Percentiles rank a stretch among this genome's conserved stretches.
Evolutionary conservation across 305 asterid species (phyloP).

Genomic region (Striga hermonthica): DNA sequence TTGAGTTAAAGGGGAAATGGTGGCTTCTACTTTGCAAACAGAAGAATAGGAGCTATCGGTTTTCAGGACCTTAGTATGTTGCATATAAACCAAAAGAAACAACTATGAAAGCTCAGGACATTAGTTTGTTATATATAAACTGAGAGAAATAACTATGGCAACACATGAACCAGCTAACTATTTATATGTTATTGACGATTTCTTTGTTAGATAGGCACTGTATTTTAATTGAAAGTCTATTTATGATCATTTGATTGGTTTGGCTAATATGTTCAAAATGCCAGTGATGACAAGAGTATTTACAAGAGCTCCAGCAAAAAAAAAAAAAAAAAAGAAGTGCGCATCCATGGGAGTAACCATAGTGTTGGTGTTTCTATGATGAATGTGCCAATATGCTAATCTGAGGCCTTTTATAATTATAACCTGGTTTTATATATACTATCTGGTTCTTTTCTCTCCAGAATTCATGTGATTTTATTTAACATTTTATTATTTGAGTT

Average conservation of each 20-base stretch:
- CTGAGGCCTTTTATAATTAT: conserved; percentile 39
- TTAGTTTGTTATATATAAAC: not conserved
- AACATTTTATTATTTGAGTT: not conserved
- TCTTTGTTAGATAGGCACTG: not conserved
- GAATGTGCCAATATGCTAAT: conserved; percentile 53
- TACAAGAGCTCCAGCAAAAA: conserved; percentile 11
- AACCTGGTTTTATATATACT: not conserved
- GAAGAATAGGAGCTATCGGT: not conserved
- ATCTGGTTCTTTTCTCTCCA: not conserved
- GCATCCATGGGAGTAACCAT: conserved; percentile 34
- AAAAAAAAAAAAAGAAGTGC: too few relatives aligned
- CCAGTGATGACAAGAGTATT: conserved; percentile 33
- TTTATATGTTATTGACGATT: not conserved
- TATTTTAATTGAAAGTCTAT: not conserved
- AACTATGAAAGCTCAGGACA: not conserved
- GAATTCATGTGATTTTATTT: not conserved
- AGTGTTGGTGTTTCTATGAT: conserved; percentile 39
- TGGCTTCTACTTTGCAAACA: too few relatives aligned
- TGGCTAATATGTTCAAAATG: conserved; percentile 8
- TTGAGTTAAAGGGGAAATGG: conserved; percentile 1
- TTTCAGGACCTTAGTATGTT: not conserved
- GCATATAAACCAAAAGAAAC: not conserved
- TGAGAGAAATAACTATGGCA: not conserved
- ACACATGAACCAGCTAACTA: not conserved
- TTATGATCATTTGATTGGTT: not conserved